These are phyloP conservation scores for Hortiboletus campestris DNA, from an alignment of 768 basidiomycete species.

Conservation along the genomic window DNA sequence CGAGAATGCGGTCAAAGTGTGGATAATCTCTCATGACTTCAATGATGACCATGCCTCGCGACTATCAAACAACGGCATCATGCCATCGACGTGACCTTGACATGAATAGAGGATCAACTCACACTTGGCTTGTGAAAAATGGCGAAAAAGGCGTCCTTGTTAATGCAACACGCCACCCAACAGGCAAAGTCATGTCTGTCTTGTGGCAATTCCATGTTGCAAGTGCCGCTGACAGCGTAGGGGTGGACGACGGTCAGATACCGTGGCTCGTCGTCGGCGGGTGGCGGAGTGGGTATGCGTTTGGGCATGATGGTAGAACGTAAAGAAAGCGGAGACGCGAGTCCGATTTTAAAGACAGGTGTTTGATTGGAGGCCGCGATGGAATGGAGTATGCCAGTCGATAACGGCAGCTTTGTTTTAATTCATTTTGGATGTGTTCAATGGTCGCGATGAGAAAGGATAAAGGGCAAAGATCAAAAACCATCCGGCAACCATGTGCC, in stretches of 20 bases:
- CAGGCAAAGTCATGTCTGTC: slow-evolving; percentile 39
- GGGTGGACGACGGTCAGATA: slow-evolving; percentile 46
- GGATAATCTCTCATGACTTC: slow-evolving; percentile 36
- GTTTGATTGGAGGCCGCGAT: slow-evolving; percentile 1
- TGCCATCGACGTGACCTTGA: neutral
- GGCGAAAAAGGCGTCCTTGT: slow-evolving; percentile 34
- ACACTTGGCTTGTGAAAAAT: slow-evolving; percentile 47
- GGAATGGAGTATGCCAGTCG: neutral
- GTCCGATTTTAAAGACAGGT: neutral
- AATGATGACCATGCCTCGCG: slow-evolving; percentile 45
- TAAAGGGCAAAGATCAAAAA: neutral
- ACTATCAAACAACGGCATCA: slow-evolving; percentile 21
- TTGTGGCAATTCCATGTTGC: slow-evolving; percentile 39
- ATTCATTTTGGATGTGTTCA: neutral
- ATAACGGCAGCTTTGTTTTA: neutral
- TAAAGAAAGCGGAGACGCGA: neutral
- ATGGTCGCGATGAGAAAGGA: neutral
- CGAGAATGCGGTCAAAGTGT: slow-evolving; percentile 38
- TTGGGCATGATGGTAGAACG: slow-evolving; percentile 37
- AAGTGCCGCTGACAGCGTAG: slow-evolving; percentile 37
- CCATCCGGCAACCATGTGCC: neutral
- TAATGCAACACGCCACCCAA: slow-evolving; percentile 44
- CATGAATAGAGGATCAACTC: slow-evolving; percentile 18
- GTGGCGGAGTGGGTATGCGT: slow-evolving; percentile 42
- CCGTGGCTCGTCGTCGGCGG: slow-evolving; percentile 42